A percentile compares a stretch with the other conserved stretches of the same genome.
phyloP scores from a whole-genome alignment of 768 basidiomycete genomes.

The Macrolepiota fuliginosa region DNA sequence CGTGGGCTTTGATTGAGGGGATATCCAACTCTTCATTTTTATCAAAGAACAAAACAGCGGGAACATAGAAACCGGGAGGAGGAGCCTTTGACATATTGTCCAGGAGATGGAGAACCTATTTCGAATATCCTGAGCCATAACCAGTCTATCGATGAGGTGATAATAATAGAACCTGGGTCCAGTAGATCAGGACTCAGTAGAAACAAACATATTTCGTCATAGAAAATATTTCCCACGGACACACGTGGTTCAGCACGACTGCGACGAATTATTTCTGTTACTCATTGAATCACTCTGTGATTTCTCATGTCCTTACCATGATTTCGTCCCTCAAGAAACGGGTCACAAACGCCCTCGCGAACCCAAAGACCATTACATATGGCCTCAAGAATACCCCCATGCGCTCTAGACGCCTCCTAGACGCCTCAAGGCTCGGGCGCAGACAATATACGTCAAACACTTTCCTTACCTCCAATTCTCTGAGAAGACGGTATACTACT shows the following conservation, averaged over 20 bases:
- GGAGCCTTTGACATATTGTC: constrained; percentile 38
- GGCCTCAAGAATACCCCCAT: constrained; percentile 35
- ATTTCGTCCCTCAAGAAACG: constrained; percentile 41
- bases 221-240: neutral
- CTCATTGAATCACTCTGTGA: neutral
- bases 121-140: neutral
- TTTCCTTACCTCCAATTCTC: constrained; percentile 49
- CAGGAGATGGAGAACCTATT: constrained; percentile 9
- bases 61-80: constrained; percentile 72
- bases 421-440: constrained; percentile 41
- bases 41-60: constrained; percentile 73
- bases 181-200: neutral
- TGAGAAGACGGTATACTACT: constrained; percentile 47
- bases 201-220: neutral
- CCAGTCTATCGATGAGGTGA: neutral
- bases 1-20: constrained; percentile 62
- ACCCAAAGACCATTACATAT: constrained; percentile 52
- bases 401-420: constrained; percentile 31
- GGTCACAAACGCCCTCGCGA: constrained; percentile 25
- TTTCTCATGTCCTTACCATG: constrained; percentile 29
- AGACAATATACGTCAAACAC: constrained; percentile 51
- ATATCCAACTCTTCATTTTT: constrained; percentile 71
- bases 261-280: neutral
- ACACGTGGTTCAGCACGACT: constrained; percentile 9
- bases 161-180: neutral